These are phyloP conservation scores for Lachnellula cervina DNA, from an alignment of 2,329 filamentous ascomycete genomes.

Conservation along the genomic window DNA sequence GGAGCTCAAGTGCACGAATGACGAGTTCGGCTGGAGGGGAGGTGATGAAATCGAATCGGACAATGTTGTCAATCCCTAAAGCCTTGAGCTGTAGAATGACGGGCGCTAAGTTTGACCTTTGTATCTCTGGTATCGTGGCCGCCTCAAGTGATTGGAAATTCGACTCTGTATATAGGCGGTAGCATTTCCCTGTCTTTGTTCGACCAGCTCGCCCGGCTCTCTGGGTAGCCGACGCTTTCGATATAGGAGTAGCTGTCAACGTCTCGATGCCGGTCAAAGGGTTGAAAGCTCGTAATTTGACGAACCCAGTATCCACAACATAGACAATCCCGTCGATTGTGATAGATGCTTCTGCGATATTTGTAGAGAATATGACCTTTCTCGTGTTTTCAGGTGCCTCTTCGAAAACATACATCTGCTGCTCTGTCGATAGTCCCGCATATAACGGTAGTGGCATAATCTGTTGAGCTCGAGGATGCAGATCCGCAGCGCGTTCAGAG, in stretches of 20 bases:
- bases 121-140: conserved; percentile 81
- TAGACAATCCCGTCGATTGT: conserved; percentile 91
- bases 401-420: conserved; percentile 95
- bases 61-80: conserved; percentile 89
- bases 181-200: conserved; percentile 89
- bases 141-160: conserved; percentile 62
- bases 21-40: conserved; percentile 81
- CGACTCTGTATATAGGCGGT: conserved; percentile 80
- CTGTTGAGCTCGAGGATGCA: conserved; percentile 53
- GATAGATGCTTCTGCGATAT: conserved; percentile 93
- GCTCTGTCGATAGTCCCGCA: conserved; percentile 80
- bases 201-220: conserved; percentile 85
- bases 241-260: conserved; percentile 74
- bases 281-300: conserved; percentile 84
- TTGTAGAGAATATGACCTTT: conserved; percentile 90
- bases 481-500: conserved; percentile 61
- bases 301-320: conserved; percentile 85
- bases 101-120: conserved; percentile 84
- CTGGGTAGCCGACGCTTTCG: conserved; percentile 89
- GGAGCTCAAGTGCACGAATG: conserved; percentile 77
- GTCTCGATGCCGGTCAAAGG: conserved; percentile 82
- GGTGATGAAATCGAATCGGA: conserved; percentile 84
- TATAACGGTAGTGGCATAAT: conserved; percentile 77
- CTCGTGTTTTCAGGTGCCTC: conserved; percentile 73
- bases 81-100: conserved; percentile 90